These are phyloP conservation scores for Magnaporthiopsis poae DNA, from an alignment of 2,329 filamentous ascomycete genomes.

Conservation along the genomic window DNA sequence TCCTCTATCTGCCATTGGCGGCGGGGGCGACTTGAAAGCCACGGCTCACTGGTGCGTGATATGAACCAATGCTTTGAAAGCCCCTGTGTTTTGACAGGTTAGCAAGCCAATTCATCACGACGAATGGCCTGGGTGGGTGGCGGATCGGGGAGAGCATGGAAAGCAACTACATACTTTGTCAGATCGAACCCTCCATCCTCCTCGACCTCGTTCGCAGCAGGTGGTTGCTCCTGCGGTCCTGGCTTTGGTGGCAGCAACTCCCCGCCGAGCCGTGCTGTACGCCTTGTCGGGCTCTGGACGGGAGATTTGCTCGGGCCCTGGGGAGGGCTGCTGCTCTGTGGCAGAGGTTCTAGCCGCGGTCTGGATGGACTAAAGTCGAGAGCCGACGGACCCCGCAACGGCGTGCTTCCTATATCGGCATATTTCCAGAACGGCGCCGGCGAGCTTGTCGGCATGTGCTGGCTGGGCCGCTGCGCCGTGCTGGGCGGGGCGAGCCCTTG, in stretches of 20 bases:
- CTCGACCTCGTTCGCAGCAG: conserved; percentile 21
- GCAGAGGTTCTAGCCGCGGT: conserved; percentile 23
- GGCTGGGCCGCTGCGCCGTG: conserved; percentile 69
- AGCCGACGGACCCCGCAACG: conserved; percentile 39
- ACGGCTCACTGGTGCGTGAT: conserved; percentile 45
- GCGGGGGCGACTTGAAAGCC: conserved; percentile 34
- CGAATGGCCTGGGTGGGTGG: not conserved
- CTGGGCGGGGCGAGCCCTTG: conserved; percentile 70
- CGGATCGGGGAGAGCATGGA: not conserved
- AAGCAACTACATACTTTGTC: conserved; percentile 37
- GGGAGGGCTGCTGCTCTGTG: conserved; percentile 51
- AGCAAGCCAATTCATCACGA: conserved; percentile 12
- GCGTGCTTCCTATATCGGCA: conserved; percentile 65
- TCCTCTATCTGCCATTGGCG: conserved; percentile 22
- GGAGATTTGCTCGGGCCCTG: conserved; percentile 41
- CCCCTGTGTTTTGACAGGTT: conserved; percentile 34
- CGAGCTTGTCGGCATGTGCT: conserved; percentile 76
- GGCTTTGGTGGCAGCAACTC: conserved; percentile 9
- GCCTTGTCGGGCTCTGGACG: conserved; percentile 37
- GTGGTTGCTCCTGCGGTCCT: conserved; percentile 5
- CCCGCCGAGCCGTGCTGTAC: conserved; percentile 16
- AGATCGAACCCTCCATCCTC: conserved; percentile 49
- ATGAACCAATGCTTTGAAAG: conserved; percentile 56
- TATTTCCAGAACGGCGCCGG: conserved; percentile 86
- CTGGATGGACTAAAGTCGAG: conserved; percentile 54